Percentiles rank a stretch among this genome's conserved stretches.
Conservation (phyloP, 2,329 filamentous ascomycete genomes). For the Ophiostoma angusticollis region DNA sequence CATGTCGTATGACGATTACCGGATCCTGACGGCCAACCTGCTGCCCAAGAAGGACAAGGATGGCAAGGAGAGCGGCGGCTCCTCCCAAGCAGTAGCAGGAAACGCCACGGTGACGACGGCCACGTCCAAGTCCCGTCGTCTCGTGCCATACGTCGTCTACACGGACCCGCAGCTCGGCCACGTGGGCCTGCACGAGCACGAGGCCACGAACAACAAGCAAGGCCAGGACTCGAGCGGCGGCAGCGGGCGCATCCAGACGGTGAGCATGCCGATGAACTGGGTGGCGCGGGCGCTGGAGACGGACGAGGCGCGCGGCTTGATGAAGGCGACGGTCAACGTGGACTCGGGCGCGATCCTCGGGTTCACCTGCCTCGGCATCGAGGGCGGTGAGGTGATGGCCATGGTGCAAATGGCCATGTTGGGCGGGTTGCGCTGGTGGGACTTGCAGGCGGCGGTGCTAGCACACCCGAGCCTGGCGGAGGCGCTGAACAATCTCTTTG, state of each 20-base stretch:
- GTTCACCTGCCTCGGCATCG: slow-evolving; percentile 37
- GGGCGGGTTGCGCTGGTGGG: slow-evolving; percentile 31
- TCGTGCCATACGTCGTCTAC: slow-evolving; percentile 37
- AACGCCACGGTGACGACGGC: slow-evolving; percentile 11
- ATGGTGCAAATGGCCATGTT: slow-evolving; percentile 41
- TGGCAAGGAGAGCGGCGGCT: slow-evolving; percentile 13
- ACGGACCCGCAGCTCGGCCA: slow-evolving; percentile 42
- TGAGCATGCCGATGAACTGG: slow-evolving; percentile 38
- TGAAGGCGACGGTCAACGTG: slow-evolving; percentile 38
- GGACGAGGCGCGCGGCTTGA: slow-evolving; percentile 36
- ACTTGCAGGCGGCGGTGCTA: slow-evolving; percentile 33
- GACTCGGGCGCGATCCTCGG: slow-evolving; percentile 34
- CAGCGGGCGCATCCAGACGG: slow-evolving; percentile 26
- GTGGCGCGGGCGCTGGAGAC: slow-evolving; percentile 39
- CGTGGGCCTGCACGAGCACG: slow-evolving; percentile 32
- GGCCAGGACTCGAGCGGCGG: slow-evolving; percentile 1
- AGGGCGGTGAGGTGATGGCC: slow-evolving; percentile 41
- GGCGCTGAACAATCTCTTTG: slow-evolving; percentile 39
- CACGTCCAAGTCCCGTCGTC: slow-evolving; percentile 17
- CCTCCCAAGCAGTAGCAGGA: too few species aligned
- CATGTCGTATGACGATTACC: slow-evolving; percentile 43
- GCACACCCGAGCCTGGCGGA: slow-evolving; percentile 39
- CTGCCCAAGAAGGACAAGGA: slow-evolving; percentile 17
- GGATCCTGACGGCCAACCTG: slow-evolving; percentile 35
- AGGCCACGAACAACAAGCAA: slow-evolving; percentile 14